phyloP scores from a whole-genome alignment of 768 basidiomycete species.

The Suillus variegatus region DNA sequence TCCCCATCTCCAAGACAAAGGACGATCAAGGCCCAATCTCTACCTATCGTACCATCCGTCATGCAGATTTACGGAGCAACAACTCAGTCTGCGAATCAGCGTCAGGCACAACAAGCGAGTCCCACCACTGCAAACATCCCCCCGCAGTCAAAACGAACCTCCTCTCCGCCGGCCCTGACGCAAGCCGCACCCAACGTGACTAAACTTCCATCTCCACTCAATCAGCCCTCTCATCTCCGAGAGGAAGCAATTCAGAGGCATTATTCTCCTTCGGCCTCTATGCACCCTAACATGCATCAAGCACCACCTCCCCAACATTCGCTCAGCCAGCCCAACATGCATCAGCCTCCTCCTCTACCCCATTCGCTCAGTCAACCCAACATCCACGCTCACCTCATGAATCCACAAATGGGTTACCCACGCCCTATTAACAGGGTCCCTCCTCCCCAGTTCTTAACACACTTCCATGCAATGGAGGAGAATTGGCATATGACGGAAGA shows the following conservation, averaged over 20 bases:
- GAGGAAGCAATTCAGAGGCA: slow-evolving; percentile 38
- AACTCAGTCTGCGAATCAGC: slow-evolving; percentile 39
- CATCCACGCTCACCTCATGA: slow-evolving; percentile 30
- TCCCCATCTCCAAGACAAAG: slow-evolving; percentile 53
- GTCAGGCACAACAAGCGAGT: slow-evolving; percentile 35
- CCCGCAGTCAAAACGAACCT: slow-evolving; percentile 35
- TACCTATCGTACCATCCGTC: slow-evolving; percentile 62
- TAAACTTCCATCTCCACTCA: slow-evolving; percentile 33
- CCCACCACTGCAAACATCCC: slow-evolving; percentile 35
- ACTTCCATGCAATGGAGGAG: slow-evolving; percentile 55
- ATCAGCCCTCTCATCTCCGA: slow-evolving; percentile 22
- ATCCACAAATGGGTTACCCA: slow-evolving; percentile 52
- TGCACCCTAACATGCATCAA: slow-evolving; percentile 31
- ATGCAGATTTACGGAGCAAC: slow-evolving; percentile 49
- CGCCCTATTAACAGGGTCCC: slow-evolving; percentile 62
- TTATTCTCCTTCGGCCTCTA: slow-evolving; percentile 44
- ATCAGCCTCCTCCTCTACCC: slow-evolving; percentile 41
- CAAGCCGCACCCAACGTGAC: slow-evolving; percentile 32
- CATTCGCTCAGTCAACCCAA: slow-evolving; percentile 30
- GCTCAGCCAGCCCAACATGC: slow-evolving; percentile 30
- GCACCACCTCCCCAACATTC: slow-evolving; percentile 35
- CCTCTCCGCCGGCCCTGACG: slow-evolving; percentile 34
- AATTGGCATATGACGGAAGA: slow-evolving; percentile 71
- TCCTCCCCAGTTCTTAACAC: slow-evolving; percentile 55
- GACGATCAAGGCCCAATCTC: slow-evolving; percentile 57